Percentiles rank a stretch among this genome's conserved stretches.
phyloP scores from a whole-genome alignment of 2,329 filamentous ascomycete species.

The Xylaria arbuscula region DNA sequence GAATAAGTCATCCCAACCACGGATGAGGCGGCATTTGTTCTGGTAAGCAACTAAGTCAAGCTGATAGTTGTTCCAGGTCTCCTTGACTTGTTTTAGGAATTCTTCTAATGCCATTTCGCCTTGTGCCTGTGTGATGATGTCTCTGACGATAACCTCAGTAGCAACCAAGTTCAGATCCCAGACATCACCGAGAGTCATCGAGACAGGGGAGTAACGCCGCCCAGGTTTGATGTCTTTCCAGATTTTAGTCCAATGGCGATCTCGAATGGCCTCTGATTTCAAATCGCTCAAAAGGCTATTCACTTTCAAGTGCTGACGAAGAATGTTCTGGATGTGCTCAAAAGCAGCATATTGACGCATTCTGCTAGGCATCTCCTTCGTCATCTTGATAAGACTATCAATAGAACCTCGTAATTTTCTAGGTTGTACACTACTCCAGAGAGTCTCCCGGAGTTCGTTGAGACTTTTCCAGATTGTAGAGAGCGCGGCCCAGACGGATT shows the following conservation, averaged over 20 bases:
- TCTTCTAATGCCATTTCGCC: constrained; percentile 99
- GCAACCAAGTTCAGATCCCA: constrained; percentile 95
- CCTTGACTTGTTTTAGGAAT: constrained; percentile 94
- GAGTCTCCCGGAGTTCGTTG: constrained; percentile 89
- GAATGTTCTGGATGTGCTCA: constrained; percentile 93
- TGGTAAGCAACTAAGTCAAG: constrained; percentile 97
- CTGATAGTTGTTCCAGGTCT: constrained; percentile 95
- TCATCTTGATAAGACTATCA: constrained; percentile 95
- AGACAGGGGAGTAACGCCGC: constrained; percentile 92
- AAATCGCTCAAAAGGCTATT: constrained; percentile 89
- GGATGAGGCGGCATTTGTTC: constrained; percentile 96
- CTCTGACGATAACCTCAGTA: constrained; percentile 87
- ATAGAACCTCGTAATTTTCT: constrained; percentile 90
- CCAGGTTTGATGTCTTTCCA: constrained; percentile 95
- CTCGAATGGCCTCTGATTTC: constrained; percentile 95
- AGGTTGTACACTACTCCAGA: constrained; percentile 96
- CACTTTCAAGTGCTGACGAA: constrained; percentile 89
- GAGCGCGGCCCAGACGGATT: constrained; percentile 96
- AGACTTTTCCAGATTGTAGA: constrained; percentile 97
- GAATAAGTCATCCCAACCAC: constrained; percentile 97
- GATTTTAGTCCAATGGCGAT: constrained; percentile 97
- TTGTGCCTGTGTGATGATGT: constrained; percentile 94
- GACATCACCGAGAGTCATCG: constrained; percentile 96
- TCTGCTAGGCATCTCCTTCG: constrained; percentile 97
- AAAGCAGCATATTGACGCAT: constrained; percentile 99